Base-by-base conservation (phyloP, 768 basidiomycete genomes). In the Floccularia luteovirens region DNA sequence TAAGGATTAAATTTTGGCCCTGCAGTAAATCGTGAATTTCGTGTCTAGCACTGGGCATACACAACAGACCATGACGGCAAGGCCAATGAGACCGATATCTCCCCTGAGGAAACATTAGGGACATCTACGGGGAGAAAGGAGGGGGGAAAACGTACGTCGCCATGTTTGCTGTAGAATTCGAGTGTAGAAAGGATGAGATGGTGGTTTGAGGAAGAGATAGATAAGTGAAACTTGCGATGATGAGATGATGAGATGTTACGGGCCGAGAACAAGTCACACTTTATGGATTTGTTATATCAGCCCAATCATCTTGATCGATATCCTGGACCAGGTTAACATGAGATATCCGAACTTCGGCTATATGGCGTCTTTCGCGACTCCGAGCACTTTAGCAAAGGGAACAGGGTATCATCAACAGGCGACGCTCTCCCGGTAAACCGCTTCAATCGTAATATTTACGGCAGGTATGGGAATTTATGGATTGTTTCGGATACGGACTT, bases 61-160 rank as follows among this genome's bases (percentile, higher is more conserved):
- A 46, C 42, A 43, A 61, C 72, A 43, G 61, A 93, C 92, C 92
- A 97, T 97, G 72, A 97, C 92, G 73, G 92, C 92, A 58, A 97
- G 74, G 72, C 92, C 92, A 70, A 96, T 96, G 63, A 96, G 88
- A 62, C 92, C 92, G 66, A 96, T 92, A 67, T 97, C 93, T 68
- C 90, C 91, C 58, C 91, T 94, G 56, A 31, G 38, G 48, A 44
- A 42, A 32, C 25, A 21, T 38, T 27, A 42, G 45, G 35, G 47
- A 51, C n/a, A n/a, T n/a, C n/a, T n/a, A 38, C 20, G 32, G 38
- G 38, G 24, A 19, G 20, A 21, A 32, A 36, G n/a, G 30, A 41
- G 14, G 37, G 39, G 33, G 23, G 31, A 35, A 24, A 35, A 56
- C 54, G 30, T 48, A 60, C 61, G 56, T 57, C 45, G 64, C 61